phyloP scores from a whole-genome alignment of 192 early-diverging fungal species.

The Cetraspora pellucida region DNA sequence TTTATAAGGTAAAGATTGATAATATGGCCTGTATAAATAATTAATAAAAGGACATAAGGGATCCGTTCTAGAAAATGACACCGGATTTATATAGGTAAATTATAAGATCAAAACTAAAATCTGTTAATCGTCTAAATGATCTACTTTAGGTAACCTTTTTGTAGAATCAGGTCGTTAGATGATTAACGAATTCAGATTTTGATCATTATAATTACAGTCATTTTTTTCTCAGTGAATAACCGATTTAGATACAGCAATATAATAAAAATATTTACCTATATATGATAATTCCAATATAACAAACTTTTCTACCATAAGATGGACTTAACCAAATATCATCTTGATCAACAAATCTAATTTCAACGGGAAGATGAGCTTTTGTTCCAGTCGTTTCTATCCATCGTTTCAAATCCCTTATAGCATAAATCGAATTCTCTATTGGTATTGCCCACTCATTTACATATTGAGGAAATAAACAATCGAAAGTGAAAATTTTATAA shows the following conservation, averaged over 20 bases:
- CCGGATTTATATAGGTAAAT: not conserved
- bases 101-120: too few species aligned
- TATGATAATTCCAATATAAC: conserved; percentile 81
- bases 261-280: conserved; percentile 44
- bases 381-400: conserved; percentile 53
- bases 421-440: conserved; percentile 56
- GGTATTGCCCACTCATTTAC: conserved; percentile 79
- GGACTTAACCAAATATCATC: conserved; percentile 77
- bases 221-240: too few species aligned
- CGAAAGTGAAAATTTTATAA: conserved; percentile 67
- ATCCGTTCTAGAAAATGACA: not conserved
- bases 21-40: conserved; percentile 60
- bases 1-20: conserved; percentile 67
- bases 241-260: too few species aligned
- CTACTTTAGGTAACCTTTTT: too few species aligned
- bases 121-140: too few species aligned
- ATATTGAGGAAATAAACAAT: conserved; percentile 72
- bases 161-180: too few species aligned
- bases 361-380: conserved; percentile 71
- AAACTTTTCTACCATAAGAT: conserved; percentile 61
- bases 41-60: not conserved
- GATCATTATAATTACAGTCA: too few species aligned
- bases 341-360: conserved; percentile 68
- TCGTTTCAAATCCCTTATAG: conserved; percentile 53
- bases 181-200: too few species aligned